A percentile compares a stretch with the other conserved stretches of the same genome.
These are phyloP conservation scores for Pichia inconspicua DNA, from an alignment of 1,139 yeast species.

Conservation along the genomic window DNA sequence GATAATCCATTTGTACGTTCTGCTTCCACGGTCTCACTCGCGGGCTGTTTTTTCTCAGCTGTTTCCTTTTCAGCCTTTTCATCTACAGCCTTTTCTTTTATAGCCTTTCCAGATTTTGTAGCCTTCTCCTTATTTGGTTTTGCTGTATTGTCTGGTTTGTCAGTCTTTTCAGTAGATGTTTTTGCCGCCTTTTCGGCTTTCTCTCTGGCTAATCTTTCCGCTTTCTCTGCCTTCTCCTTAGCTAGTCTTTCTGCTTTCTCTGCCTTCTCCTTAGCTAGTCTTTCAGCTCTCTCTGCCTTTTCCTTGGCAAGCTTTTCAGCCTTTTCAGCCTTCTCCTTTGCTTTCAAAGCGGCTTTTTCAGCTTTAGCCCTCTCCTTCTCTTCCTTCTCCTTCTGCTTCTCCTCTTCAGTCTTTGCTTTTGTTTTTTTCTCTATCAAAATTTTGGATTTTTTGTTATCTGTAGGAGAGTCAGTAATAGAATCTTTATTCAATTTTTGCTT, in stretches of 20 bases:
- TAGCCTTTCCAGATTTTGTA: conserved; percentile 9
- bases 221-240: conserved; percentile 11
- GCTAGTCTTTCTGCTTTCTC: background rate
- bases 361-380: background rate
- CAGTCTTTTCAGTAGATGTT: background rate
- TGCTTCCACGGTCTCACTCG: too few species aligned
- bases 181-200: background rate
- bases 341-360: background rate
- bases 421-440: background rate
- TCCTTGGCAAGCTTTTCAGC: background rate
- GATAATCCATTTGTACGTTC: background rate
- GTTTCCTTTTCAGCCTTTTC: background rate
- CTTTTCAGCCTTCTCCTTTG: conserved; percentile 1
- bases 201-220: background rate
- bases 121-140: background rate
- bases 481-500: background rate
- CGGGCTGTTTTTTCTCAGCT: background rate
- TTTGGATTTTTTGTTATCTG: background rate
- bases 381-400: background rate
- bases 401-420: background rate
- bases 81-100: background rate
- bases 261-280: background rate
- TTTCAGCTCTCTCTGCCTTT: conserved; percentile 1
- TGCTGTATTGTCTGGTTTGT: background rate
- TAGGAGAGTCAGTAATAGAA: background rate